Percentiles rank a stretch among this genome's conserved stretches.
Evolutionary conservation across 345 rosid species (phyloP).

Genomic region (Cochlearia excelsa): DNA sequence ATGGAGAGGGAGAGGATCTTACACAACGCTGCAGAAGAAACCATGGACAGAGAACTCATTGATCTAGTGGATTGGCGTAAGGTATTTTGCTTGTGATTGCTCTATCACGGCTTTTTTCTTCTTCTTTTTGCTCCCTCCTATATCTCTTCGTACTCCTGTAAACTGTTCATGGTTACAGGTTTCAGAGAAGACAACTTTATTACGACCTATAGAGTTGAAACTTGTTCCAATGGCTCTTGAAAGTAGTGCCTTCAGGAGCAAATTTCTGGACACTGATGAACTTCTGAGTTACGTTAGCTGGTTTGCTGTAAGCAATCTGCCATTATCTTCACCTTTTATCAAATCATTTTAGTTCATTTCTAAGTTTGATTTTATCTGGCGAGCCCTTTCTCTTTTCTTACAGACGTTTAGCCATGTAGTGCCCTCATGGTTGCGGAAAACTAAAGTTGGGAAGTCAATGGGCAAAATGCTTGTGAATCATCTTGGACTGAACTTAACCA

Average conservation of each 20-base stretch:
- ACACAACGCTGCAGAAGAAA: conserved; percentile 67
- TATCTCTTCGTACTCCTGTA: conserved; percentile 20
- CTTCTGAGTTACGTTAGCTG: conserved; percentile 84
- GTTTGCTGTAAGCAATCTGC: conserved; percentile 71
- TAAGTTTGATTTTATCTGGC: conserved; percentile 10
- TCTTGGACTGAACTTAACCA: conserved; percentile 75
- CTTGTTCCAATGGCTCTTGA: conserved; percentile 90
- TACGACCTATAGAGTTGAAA: conserved; percentile 83
- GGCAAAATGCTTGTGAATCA: conserved; percentile 84
- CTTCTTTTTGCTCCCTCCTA: conserved; percentile 14
- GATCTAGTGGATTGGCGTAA: conserved; percentile 84
- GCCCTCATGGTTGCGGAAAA: conserved; percentile 69
- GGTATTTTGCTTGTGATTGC: conserved; percentile 42
- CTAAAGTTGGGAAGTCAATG: conserved; percentile 49
- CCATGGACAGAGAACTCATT: conserved; percentile 78
- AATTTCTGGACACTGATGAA: conserved; percentile 86
- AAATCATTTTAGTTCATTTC: conserved; percentile 12
- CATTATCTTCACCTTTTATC: conserved; percentile 16
- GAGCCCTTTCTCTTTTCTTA: conserved; percentile 23
- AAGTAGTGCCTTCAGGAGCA: conserved; percentile 92
- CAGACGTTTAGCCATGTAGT: conserved; percentile 69
- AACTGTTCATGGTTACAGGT: conserved; percentile 52
- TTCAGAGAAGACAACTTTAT: conserved; percentile 81
- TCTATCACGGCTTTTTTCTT: conserved; percentile 11
- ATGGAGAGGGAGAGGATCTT: conserved; percentile 87